phyloP scores from a whole-genome alignment of 495 filamentous ascomycete genomes.

The Platismatia glauca region DNA sequence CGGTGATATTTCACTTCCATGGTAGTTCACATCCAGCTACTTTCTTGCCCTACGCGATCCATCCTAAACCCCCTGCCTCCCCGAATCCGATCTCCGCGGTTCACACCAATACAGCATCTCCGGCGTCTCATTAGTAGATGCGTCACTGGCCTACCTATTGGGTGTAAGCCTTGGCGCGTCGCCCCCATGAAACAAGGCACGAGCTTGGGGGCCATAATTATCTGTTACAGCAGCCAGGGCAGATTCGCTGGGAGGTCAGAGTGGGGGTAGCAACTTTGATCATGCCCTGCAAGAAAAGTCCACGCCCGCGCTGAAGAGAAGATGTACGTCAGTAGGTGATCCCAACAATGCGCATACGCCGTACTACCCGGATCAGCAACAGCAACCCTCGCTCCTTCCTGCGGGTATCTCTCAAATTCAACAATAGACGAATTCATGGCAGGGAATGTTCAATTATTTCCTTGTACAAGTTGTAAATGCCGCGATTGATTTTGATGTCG shows the following conservation, averaged over 20 bases:
- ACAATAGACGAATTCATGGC: constrained; percentile 13
- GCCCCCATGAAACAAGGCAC: constrained; percentile 23
- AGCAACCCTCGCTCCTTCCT: background rate
- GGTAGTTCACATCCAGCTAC: too few relatives aligned
- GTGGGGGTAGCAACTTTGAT: constrained; percentile 14
- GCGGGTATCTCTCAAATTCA: background rate
- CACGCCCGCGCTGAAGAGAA: background rate
- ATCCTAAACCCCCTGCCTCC: too few relatives aligned
- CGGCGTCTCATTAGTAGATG: constrained; percentile 36
- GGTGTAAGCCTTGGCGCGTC: constrained; percentile 19
- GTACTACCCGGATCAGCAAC: background rate
- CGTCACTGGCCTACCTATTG: constrained; percentile 43
- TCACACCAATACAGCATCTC: constrained; percentile 42
- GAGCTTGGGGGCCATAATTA: constrained; percentile 21
- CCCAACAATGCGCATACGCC: background rate
- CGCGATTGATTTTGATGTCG: constrained; percentile 22
- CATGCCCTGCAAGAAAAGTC: background rate
- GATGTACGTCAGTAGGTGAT: constrained; percentile 21
- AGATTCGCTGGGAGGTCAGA: constrained; percentile 16
- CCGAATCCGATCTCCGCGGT: constrained; percentile 33
- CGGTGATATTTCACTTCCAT: too few relatives aligned
- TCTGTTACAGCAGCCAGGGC: constrained; percentile 22
- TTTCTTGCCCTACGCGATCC: too few relatives aligned
- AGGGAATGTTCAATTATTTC: background rate
- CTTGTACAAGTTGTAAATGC: constrained; percentile 20